Evolutionary conservation across 2,329 filamentous ascomycete species (phyloP).

Genomic region (Aureobasidium sp.): DNA sequence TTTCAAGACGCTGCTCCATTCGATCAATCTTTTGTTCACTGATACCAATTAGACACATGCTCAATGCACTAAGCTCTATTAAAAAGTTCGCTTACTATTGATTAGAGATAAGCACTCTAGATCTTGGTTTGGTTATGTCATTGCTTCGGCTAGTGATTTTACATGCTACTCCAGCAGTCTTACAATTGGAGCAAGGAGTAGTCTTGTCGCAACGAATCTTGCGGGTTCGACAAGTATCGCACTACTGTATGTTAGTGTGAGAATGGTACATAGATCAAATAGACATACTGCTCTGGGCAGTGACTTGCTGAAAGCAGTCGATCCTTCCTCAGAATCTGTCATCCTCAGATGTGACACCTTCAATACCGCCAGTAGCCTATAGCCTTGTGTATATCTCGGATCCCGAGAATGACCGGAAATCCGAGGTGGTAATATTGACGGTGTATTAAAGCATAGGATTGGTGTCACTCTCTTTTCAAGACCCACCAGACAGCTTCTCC

Average conservation of each 20-base stretch:
- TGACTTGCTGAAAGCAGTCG: conserved; percentile 3
- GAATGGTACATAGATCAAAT: not conserved
- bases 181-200: conserved; percentile 13
- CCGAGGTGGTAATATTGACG: not conserved
- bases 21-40: conserved; percentile 20
- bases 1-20: conserved; percentile 16
- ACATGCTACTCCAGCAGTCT: conserved; percentile 4
- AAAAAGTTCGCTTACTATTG: conserved; percentile 9
- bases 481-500: not conserved
- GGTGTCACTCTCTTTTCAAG: not conserved
- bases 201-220: conserved; percentile 13
- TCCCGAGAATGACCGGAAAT: not conserved
- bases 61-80: too few species aligned
- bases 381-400: not conserved
- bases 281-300: conserved; percentile 3
- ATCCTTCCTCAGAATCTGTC: not conserved
- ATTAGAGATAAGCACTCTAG: conserved; percentile 13
- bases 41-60: not conserved
- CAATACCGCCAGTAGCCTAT: not conserved
- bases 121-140: conserved; percentile 1
- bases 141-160: conserved; percentile 9
- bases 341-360: not conserved
- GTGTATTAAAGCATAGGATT: too few species aligned
- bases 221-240: not conserved
- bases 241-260: not conserved